Conservation (phyloP, 495 filamentous ascomycete species). For the Annulohypoxylon bovei region DNA sequence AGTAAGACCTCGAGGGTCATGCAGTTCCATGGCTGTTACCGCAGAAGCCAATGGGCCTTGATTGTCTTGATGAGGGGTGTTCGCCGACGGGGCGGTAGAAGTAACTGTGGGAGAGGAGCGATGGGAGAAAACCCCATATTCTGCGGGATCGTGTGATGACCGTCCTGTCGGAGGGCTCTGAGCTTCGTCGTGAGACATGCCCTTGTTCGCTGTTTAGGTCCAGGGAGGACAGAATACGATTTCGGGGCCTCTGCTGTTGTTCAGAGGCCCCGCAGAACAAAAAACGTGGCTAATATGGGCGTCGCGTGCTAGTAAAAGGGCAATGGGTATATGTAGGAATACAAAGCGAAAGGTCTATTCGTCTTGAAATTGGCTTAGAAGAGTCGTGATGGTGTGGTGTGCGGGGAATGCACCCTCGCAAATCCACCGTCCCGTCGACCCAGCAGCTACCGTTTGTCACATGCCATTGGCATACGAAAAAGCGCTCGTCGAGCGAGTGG, state of each 20-base stretch:
- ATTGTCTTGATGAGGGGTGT: constrained; percentile 22
- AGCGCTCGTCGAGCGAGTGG: constrained; percentile 28
- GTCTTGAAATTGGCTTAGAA: constrained; percentile 20
- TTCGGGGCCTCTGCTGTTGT: constrained; percentile 38
- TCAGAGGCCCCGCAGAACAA: constrained; percentile 44
- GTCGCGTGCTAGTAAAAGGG: constrained; percentile 21
- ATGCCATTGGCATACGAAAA: constrained; percentile 57
- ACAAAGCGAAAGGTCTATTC: constrained; percentile 13
- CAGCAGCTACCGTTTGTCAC: constrained; percentile 56
- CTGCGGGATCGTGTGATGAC: constrained; percentile 46
- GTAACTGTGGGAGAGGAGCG: constrained; percentile 41
- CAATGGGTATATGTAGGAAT: constrained; percentile 21
- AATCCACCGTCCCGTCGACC: constrained; percentile 59
- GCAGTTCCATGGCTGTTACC: constrained; percentile 46
- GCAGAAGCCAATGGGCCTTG: constrained; percentile 32
- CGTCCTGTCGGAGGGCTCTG: constrained; percentile 49
- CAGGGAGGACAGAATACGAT: constrained; percentile 32
- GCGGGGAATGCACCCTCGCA: constrained; percentile 65
- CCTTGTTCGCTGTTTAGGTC: constrained; percentile 38
- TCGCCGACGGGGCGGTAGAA: constrained; percentile 38
- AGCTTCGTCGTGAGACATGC: constrained; percentile 60
- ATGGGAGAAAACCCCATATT: constrained; percentile 55
- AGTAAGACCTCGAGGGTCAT: constrained; percentile 55
- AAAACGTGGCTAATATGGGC: constrained; percentile 19
- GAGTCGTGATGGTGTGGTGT: constrained; percentile 53